Percentiles rank a stretch among this genome's conserved stretches.
These are phyloP conservation scores for Calocera cornea DNA, from an alignment of 768 basidiomycete species.

Conservation along the genomic window DNA sequence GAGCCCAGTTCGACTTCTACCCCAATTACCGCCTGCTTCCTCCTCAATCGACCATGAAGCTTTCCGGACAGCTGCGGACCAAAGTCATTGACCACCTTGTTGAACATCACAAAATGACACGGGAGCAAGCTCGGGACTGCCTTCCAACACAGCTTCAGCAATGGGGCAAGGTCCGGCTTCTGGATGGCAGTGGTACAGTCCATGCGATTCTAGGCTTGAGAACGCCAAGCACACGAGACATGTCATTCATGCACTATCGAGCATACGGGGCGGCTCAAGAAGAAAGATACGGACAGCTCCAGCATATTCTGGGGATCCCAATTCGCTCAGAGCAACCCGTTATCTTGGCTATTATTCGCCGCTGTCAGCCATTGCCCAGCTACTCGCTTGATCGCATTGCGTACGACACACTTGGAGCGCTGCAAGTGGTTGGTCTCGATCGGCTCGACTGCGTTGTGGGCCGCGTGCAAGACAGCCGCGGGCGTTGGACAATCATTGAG, in stretches of 20 bases:
- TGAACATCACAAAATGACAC: background rate
- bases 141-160: background rate
- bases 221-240: background rate
- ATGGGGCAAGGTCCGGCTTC: background rate
- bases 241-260: background rate
- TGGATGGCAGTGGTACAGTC: background rate
- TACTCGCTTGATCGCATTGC: background rate
- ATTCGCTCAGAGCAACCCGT: background rate
- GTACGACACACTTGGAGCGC: background rate
- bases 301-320: background rate
- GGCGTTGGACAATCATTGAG: background rate
- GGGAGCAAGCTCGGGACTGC: background rate
- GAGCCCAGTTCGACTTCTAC: background rate
- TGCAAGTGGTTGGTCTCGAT: background rate
- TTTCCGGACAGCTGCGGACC: background rate
- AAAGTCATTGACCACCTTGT: background rate
- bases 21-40: background rate
- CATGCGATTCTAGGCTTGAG: background rate
- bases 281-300: background rate
- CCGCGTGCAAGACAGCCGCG: background rate
- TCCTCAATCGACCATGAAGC: background rate
- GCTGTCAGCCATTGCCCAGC: background rate
- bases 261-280: background rate
- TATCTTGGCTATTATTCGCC: background rate
- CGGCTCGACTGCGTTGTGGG: background rate